phyloP scores from a whole-genome alignment of 805 yeast species.

The Starmerella sp. region DNA sequence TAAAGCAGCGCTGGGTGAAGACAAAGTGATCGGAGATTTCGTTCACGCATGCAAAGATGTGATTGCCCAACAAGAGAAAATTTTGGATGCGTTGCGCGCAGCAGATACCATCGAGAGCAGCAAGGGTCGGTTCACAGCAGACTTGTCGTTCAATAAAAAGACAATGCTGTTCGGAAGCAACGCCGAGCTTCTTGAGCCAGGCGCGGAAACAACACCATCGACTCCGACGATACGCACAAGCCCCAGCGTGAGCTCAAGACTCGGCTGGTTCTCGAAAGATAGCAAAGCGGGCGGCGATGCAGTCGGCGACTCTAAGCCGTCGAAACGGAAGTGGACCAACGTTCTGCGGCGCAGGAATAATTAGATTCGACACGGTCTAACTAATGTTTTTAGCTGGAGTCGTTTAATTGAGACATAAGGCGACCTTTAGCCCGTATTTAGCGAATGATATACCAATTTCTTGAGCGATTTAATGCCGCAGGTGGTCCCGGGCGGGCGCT shows the following conservation, averaged over 20 bases:
- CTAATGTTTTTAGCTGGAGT: no score
- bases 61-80: constrained; percentile 1
- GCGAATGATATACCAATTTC: not conserved
- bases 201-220: not conserved
- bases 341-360: constrained; percentile 4
- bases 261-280: constrained; percentile 4
- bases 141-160: constrained; percentile 14
- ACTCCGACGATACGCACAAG: not conserved
- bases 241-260: not conserved
- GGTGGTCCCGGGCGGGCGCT: not conserved
- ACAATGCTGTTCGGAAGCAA: constrained; percentile 17
- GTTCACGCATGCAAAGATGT: constrained; percentile 14
- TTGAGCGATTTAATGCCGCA: not conserved
- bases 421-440: not conserved
- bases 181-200: constrained; percentile 10
- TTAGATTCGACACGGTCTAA: not conserved
- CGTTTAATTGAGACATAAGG: no score
- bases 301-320: not conserved
- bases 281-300: not conserved
- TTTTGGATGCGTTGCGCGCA: constrained; percentile 22
- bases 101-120: constrained; percentile 21
- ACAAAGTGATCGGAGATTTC: constrained; percentile 10
- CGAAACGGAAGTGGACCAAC: constrained; percentile 9
- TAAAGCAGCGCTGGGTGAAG: constrained; percentile 5
- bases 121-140: not conserved